Evolutionary conservation across 306 rosid species (phyloP), one percentile per base, ranked within the genome.

Genomic region (Sechiopsis laciniata): DNA sequence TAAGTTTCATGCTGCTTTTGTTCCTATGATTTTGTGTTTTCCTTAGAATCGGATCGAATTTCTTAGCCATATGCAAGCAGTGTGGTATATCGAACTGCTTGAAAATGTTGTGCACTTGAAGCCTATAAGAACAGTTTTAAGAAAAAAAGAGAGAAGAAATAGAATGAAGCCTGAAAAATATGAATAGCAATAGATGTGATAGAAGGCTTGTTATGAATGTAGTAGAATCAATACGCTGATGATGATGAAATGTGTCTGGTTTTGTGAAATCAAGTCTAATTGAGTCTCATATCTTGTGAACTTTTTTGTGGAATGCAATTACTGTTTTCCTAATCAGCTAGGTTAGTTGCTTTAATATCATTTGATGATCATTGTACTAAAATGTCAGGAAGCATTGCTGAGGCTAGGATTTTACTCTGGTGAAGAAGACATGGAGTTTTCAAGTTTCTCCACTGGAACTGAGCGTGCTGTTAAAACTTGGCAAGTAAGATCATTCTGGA

Each of bases 401-500:
- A 87, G 82, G 59, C 78, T 88, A 61, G 99, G 99, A 70, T 94
- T 91, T 84, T 94, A 90, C 84, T 89, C 91, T 0, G 97, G 99
- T 51, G 97, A 91, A 79, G 97, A 94, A 78, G 97, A 94, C 79
- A 85, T 87, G 89, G 97, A 91, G 48, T 91, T 58, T 75, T 87
- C 95, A 5, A 86, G 88, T 84, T 94, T 94, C 87, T 82, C 95
- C 50, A 83, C 79, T 71, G 97, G 95, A 72, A 91, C 99, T 5
- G 97, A 94, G 66, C 92, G 91, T 59, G 99, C 96, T 11, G 96
- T 94, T 61, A 94, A 86, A 87, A 94, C 99, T 63, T 94, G 99
- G 97, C 99, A 94, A 78, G 99, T 91, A 84, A 81, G 96, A 32
- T 35, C 13, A 10, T n/a, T 71, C 20, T 72, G 54, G 19, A 35